A percentile compares a stretch with the other conserved stretches of the same genome.
Conservation (phyloP, 176 grass and related monocot species). For the Poa annua region DNA sequence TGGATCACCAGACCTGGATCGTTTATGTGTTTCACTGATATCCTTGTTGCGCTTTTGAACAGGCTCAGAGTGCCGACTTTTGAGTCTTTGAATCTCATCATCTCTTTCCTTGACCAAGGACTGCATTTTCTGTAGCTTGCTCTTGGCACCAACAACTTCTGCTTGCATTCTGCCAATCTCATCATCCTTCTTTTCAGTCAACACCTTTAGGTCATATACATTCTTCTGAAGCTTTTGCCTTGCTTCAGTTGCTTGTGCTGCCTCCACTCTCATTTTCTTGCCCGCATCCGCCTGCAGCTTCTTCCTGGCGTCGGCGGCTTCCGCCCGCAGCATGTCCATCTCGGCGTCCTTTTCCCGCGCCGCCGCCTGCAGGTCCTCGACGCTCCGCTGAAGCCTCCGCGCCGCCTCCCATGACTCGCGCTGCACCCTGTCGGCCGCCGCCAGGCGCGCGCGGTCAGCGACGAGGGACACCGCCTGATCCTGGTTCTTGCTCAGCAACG, state of each 20-base stretch:
- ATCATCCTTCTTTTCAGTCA: constrained; percentile 43
- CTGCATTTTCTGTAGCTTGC: constrained; percentile 29
- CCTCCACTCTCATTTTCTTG: constrained; percentile 45
- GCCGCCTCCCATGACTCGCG: background rate
- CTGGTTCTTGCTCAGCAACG: background rate
- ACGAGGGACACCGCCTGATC: background rate
- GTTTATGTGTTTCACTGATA: constrained; percentile 25
- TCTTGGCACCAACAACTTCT: background rate
- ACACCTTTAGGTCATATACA: constrained; percentile 38
- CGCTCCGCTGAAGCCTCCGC: background rate
- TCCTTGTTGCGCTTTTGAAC: constrained; percentile 22
- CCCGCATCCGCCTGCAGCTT: too few relatives aligned
- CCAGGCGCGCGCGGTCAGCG: background rate
- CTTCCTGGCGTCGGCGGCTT: background rate
- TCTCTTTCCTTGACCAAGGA: constrained; percentile 50
- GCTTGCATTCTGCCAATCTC: constrained; percentile 21
- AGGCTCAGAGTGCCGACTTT: background rate
- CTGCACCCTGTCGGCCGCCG: background rate
- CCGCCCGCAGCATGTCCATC: background rate
- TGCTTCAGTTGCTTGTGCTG: constrained; percentile 48
- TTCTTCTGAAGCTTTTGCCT: constrained; percentile 39
- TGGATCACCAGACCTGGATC: constrained; percentile 29
- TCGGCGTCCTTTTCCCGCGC: background rate
- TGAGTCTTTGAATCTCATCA: constrained; percentile 36
- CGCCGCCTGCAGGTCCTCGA: background rate